phyloP scores from a whole-genome alignment of 768 basidiomycete species.

The Lactifluus hygrophoroides region DNA sequence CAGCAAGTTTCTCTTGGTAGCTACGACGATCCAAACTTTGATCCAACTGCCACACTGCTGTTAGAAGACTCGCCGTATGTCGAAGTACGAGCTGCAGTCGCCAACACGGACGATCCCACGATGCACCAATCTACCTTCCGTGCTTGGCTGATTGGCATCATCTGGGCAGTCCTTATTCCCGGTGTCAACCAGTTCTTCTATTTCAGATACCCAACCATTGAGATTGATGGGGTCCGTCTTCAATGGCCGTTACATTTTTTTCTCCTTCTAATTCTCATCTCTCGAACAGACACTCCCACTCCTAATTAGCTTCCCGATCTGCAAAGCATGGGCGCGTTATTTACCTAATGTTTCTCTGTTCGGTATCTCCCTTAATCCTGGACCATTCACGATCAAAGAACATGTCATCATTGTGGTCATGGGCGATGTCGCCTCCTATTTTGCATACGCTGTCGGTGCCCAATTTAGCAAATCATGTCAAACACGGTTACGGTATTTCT shows the following conservation, averaged over 20 bases:
- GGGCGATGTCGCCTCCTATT: too few species aligned
- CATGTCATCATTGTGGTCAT: neutral
- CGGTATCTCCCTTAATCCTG: slow-evolving; percentile 33
- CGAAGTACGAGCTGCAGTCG: too few species aligned
- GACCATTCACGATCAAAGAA: neutral
- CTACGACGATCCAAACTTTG: slow-evolving; percentile 21
- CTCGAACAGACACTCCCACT: slow-evolving; percentile 44
- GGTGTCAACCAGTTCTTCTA: slow-evolving; percentile 75
- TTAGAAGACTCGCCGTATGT: slow-evolving; percentile 45
- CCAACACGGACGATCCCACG: too few species aligned
- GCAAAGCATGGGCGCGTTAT: too few species aligned
- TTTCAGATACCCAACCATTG: slow-evolving; percentile 50
- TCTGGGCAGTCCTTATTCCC: too few species aligned
- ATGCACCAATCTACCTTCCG: too few species aligned
- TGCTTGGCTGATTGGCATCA: too few species aligned
- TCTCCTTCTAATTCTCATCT: too few species aligned
- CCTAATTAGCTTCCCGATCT: slow-evolving; percentile 58
- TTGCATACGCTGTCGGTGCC: neutral
- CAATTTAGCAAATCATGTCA: neutral
- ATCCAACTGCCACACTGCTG: neutral
- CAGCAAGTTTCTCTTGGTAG: neutral
- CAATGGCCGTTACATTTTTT: too few species aligned
- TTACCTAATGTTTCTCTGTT: too few species aligned
- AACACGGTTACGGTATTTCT: too few species aligned
- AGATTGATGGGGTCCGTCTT: slow-evolving; percentile 11